Conservation (phyloP, 768 basidiomycete genomes). For the Sporobolomyces roseus region DNA sequence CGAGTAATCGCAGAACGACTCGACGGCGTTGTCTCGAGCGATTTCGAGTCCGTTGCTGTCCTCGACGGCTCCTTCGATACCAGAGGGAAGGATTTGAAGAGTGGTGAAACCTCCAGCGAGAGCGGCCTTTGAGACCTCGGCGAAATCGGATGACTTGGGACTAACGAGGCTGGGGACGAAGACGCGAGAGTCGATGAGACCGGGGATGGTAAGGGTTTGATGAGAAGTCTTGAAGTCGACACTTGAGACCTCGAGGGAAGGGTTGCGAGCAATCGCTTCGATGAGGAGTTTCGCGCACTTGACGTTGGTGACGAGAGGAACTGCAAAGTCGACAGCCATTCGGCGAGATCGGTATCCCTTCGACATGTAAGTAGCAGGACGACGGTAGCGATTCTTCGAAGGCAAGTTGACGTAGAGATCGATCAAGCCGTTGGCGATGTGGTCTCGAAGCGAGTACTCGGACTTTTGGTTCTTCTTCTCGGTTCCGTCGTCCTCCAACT, state of each 20-base stretch:
- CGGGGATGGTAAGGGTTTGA: conserved; percentile 82
- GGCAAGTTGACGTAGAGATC: conserved; percentile 99
- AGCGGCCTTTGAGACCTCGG: conserved; percentile 69
- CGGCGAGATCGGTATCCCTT: conserved; percentile 95
- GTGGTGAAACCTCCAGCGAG: conserved; percentile 88
- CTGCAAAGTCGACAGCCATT: conserved; percentile 98
- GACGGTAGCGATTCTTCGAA: conserved; percentile 93
- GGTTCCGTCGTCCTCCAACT: conserved; percentile 58
- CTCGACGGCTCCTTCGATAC: conserved; percentile 60
- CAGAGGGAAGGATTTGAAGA: conserved; percentile 70
- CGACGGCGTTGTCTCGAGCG: conserved; percentile 62
- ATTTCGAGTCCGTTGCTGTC: conserved; percentile 66
- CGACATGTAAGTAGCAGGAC: conserved; percentile 93
- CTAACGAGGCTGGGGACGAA: conserved; percentile 72
- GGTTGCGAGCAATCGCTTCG: conserved; percentile 75
- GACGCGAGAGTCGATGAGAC: conserved; percentile 79
- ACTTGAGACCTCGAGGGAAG: conserved; percentile 83
- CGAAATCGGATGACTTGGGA: conserved; percentile 59
- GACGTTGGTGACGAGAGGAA: conserved; percentile 95
- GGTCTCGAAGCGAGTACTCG: conserved; percentile 94
- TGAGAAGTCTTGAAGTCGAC: conserved; percentile 94
- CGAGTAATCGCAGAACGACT: conserved; percentile 82
- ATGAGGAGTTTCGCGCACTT: conserved; percentile 96
- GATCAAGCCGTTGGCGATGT: conserved; percentile 74
- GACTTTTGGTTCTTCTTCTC: conserved; percentile 74